Evolutionary conservation across 345 rosid species (phyloP).

Genomic region (Aquilaria malaccensis): DNA sequence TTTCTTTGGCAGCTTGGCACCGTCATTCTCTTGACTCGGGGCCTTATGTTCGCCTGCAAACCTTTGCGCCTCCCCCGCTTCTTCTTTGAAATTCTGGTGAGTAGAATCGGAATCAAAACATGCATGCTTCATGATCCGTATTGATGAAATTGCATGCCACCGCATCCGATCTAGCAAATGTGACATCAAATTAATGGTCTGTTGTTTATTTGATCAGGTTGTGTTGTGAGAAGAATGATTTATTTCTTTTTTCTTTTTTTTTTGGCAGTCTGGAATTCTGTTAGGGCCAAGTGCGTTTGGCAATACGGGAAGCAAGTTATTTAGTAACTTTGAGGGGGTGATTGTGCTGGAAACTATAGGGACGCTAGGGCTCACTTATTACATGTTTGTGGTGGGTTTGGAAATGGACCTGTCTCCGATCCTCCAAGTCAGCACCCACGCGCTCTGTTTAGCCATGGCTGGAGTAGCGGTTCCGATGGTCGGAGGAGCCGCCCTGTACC

Average conservation of each 20-base stretch:
- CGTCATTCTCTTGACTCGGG: too few relatives aligned
- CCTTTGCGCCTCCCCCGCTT: too few relatives aligned
- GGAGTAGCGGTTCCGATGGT: conserved; percentile 24
- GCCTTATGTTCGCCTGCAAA: too few relatives aligned
- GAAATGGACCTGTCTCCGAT: conserved; percentile 9
- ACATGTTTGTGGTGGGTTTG: conserved; percentile 15
- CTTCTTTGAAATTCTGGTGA: too few relatives aligned
- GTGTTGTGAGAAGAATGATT: too few relatives aligned
- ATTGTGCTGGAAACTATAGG: conserved; percentile 12
- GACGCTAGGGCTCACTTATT: conserved; percentile 8
- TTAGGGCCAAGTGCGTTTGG: conserved; percentile 2
- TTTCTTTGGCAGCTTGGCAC: too few relatives aligned
- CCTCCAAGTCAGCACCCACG: too few relatives aligned
- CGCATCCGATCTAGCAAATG: too few relatives aligned
- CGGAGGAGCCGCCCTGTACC: conserved; percentile 19
- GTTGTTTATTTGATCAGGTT: not conserved
- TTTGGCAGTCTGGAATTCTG: conserved; percentile 8
- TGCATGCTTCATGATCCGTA: too few relatives aligned
- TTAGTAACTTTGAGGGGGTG: conserved; percentile 1
- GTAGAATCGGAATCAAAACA: too few relatives aligned
- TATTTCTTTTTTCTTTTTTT: not conserved
- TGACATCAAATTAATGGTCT: too few relatives aligned
- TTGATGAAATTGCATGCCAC: too few relatives aligned
- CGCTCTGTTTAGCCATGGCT: conserved; percentile 15
- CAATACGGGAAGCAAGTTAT: rapidly evolving